Base-by-base conservation (phyloP, 345 rosid species). In the Pseudoturritis turrita region DNA sequence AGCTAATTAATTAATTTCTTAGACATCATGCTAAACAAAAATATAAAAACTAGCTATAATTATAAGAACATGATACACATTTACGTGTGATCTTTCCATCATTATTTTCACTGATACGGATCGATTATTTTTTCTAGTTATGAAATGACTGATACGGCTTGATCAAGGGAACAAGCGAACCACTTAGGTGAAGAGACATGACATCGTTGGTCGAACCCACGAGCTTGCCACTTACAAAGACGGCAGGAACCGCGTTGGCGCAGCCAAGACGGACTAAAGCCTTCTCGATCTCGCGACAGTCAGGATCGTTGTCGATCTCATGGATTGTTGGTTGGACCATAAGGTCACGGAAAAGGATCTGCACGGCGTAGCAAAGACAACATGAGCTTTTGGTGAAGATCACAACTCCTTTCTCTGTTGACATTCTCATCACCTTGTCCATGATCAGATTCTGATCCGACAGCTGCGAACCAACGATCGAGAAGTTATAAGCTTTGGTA, bases 111-210 rank as follows among this genome's bases (percentile, higher is more conserved):
- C 47, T 50, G 10, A 33, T 36, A 18, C 18, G 25, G 50, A 46
- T 64, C 65, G 17, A 23, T 52, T 33, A 7, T 33, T 33, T 14
- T 25, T 26, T 62, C 70, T 75, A 76, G 71, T 76, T 70, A 49
- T 43, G 80, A 52, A 80, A 67, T 59, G 86, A 65, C 59, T 81
- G 92, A 61, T 82, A 84, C 7, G 91, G 93, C 80, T 82, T 86
- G 66, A 90, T 79, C 82, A 86, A 56, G 10, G 87, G 88, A 64
- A 77, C 70, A 14, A 90, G 87, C 7, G 73, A 67, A 49, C 96
- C 96, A 69, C 89, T 81, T 52, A 90, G 81, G 63, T 90, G 96
- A 65, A 82, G 89, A 35, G 96, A 88, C 94, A 90, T 90, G 79
- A 90, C 88, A 68, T 86, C 93, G 46, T 90, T 88, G 77, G 93